A percentile compares a stretch with the other conserved stretches of the same genome.
These are phyloP conservation scores for Kazachstania sp. DNA, from an alignment of 1,139 yeast genomes.

Conservation along the genomic window DNA sequence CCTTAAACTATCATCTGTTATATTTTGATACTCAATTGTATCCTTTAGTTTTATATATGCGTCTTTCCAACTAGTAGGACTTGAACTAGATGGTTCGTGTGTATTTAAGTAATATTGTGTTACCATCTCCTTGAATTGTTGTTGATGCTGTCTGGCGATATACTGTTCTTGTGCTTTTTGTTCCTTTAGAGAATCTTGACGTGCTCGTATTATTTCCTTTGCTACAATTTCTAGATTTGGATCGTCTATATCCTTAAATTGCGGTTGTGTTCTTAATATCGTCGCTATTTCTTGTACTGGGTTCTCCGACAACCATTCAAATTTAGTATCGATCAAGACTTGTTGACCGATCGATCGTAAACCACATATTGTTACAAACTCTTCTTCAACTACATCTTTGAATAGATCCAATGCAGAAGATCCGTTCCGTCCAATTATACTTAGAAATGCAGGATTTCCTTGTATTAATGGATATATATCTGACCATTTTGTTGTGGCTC, in stretches of 20 bases:
- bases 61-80: slow-evolving; percentile 33
- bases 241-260: slow-evolving; percentile 18
- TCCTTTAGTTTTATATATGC: slow-evolving; percentile 29
- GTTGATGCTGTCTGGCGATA: slow-evolving; percentile 32
- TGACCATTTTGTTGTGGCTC: slow-evolving; percentile 52
- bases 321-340: slow-evolving; percentile 35
- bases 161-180: slow-evolving; percentile 33
- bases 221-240: slow-evolving; percentile 29
- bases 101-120: slow-evolving; percentile 30
- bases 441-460: slow-evolving; percentile 50
- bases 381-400: slow-evolving; percentile 65
- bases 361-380: slow-evolving; percentile 46
- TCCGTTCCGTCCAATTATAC: slow-evolving; percentile 68
- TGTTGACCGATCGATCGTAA: slow-evolving; percentile 54
- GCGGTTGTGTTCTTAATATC: slow-evolving; percentile 15
- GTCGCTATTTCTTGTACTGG: slow-evolving; percentile 6
- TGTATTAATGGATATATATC: slow-evolving; percentile 47
- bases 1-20: slow-evolving; percentile 22
- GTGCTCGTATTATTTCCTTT: slow-evolving; percentile 25
- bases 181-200: slow-evolving; percentile 26
- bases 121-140: slow-evolving; percentile 33
- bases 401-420: slow-evolving; percentile 73
- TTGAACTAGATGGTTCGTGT: slow-evolving; percentile 20
- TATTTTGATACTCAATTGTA: slow-evolving; percentile 32
- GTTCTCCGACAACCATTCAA: slow-evolving; percentile 1